phyloP scores from a whole-genome alignment of 208 protist species.

The Histomonas meleagridis region DNA sequence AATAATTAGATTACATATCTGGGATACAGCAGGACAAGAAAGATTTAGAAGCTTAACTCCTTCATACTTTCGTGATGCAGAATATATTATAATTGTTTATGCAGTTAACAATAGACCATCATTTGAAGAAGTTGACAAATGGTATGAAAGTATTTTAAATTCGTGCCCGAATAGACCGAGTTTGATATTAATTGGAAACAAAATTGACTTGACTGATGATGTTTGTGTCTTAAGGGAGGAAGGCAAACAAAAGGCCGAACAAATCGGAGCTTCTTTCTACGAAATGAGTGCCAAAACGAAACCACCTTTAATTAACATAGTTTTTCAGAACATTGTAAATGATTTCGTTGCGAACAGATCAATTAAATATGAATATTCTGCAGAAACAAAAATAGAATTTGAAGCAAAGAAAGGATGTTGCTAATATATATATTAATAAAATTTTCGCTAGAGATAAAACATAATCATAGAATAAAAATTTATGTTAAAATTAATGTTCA shows the following conservation, averaged over 20 bases:
- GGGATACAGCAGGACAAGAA: conserved; percentile 31
- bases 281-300: no score
- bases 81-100: not conserved
- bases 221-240: not conserved
- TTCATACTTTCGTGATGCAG: not conserved
- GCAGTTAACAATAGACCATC: not conserved
- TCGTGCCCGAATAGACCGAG: not conserved
- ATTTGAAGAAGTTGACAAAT: not conserved
- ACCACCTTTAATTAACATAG: no score
- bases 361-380: no score
- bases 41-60: not conserved
- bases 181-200: not conserved
- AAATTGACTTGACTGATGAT: not conserved
- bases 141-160: not conserved
- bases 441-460: no score
- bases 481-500: no score
- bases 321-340: no score
- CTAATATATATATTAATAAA: no score
- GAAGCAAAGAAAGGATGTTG: no score
- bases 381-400: no score
- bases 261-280: no score
- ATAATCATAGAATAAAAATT: no score
- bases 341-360: no score
- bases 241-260: not conserved
- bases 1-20: not conserved